A percentile compares a stretch with the other conserved stretches of the same genome.
Evolutionary conservation across 805 yeast species (phyloP).

Genomic region (Kodamaea neixiangensis): DNA sequence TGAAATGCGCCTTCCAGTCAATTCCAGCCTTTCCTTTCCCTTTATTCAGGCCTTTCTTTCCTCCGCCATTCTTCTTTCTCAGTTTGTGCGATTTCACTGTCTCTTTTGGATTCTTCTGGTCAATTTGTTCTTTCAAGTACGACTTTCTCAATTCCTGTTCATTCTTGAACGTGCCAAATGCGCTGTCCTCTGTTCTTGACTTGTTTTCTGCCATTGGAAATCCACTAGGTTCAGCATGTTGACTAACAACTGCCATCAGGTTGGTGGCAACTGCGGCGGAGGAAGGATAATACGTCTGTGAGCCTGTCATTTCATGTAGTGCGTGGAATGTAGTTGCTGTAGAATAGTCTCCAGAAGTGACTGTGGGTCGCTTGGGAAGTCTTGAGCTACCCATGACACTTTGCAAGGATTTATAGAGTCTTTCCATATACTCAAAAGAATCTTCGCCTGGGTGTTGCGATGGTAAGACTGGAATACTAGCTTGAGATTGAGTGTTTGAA

Average conservation of each 20-base stretch:
- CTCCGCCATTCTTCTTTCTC: background rate
- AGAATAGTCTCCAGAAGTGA: background rate
- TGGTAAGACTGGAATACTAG: background rate
- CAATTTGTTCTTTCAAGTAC: background rate
- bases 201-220: background rate
- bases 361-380: background rate
- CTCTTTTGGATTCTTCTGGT: background rate
- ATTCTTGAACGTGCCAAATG: background rate
- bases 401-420: constrained; percentile 11
- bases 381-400: background rate
- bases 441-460: constrained; percentile 12
- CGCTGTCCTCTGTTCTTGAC: background rate
- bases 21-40: background rate
- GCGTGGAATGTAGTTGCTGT: background rate
- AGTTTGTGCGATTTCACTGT: background rate
- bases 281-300: too few species aligned
- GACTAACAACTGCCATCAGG: too few species aligned
- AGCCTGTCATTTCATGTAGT: too few species aligned
- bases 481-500: background rate
- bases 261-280: too few species aligned
- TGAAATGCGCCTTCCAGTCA: background rate
- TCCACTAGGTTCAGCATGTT: background rate
- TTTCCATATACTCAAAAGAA: constrained; percentile 10
- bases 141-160: background rate
- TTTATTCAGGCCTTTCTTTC: background rate